Base-by-base conservation (phyloP, 2,329 filamentous ascomycete genomes). In the Aspergillus amoenus region DNA sequence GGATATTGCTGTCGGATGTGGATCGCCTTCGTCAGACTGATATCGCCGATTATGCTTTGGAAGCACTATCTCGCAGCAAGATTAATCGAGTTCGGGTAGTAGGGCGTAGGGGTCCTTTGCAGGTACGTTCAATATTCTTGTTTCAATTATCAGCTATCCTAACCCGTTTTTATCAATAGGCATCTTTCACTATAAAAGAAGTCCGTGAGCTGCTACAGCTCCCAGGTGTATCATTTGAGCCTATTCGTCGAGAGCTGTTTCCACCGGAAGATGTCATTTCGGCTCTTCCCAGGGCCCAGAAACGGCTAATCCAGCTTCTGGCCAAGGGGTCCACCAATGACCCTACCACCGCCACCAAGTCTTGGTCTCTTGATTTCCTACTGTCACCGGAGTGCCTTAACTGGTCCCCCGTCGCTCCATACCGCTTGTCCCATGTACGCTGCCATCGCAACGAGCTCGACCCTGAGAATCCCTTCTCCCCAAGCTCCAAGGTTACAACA, bases 161-260 rank as follows among this genome's bases (percentile, higher is more conserved):
- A 6, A 56, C 51, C 3, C 22, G 54, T 9, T 13, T 15, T 12
- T 27, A 21, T 21, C 15, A 21, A 6, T 21, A 61, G 87, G 93
- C 91, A 22, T 87, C 94, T 1, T 97, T 96, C 67, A 97, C 93
- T 0, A 96, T 96, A 72, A 97, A 97, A 74, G 94, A 99, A 77
- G 78, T 91, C 15, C 86, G 94, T 37, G 94, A 99, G 74, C 78
- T 99, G 4, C 87, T 96, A 76, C 88, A 89, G 49, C 81, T 97
- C 3, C 83, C 85, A 0, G 79, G 78, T 0, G 88, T 95, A 9
- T 82, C 81, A 13, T 95, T 96, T 67, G 82, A 87, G 54, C 84
- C 88, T 1, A 80, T 93, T 27, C 82, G 90, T 54, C 73, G 78
- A 57, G 78, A 82, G 1, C 78, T 96, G 6, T 79, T 94, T 46